Conservation (phyloP, 305 asterid species). For the Solanum hybrid region DNA sequence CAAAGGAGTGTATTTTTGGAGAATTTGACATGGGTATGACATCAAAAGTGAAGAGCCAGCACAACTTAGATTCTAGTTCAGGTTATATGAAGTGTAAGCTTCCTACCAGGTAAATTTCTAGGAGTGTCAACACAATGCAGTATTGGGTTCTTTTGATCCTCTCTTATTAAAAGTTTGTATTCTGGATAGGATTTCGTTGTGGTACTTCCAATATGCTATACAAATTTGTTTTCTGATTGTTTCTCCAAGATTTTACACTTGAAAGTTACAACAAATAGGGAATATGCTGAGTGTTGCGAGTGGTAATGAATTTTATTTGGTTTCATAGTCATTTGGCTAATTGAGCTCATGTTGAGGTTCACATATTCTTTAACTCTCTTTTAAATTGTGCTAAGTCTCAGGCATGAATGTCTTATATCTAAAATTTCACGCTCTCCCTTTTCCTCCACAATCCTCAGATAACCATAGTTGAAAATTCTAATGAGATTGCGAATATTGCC, state of each 20-base stretch:
- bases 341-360: not conserved
- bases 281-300: not conserved
- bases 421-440: not conserved
- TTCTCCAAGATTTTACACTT: not conserved
- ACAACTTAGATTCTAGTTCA: not conserved
- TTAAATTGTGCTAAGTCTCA: not conserved
- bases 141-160: not conserved
- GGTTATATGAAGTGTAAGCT: constrained; percentile 4
- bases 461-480: not conserved
- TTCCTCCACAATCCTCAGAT: not conserved
- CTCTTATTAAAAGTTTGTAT: not conserved
- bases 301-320: not conserved
- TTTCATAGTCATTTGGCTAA: not conserved
- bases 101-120: not conserved
- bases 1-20: not conserved
- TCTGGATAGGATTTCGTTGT: not conserved
- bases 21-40: not conserved
- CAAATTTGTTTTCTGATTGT: not conserved
- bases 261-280: not conserved
- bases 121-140: not conserved
- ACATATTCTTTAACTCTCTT: not conserved
- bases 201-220: not conserved
- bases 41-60: not conserved
- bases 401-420: not conserved
- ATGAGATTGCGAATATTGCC: not conserved